Base-by-base conservation (phyloP, 768 basidiomycete genomes). In the Suillus plorans region DNA sequence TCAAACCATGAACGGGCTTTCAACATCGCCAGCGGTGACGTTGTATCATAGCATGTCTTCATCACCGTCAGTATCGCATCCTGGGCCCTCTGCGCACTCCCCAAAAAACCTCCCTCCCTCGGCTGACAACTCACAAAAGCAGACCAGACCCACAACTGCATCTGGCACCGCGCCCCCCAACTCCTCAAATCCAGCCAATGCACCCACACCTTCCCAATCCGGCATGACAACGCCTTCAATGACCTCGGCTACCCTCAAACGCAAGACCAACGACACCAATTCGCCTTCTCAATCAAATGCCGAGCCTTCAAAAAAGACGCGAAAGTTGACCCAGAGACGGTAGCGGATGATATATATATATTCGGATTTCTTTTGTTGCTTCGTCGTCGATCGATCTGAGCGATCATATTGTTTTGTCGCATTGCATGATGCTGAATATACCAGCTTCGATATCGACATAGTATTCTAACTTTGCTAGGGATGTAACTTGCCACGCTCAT, bases 111-210 rank as follows among this genome's bases (percentile, higher is more conserved):
- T 67, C 45, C 74, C 79, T 2, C 73, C 80, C 45, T 84, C 86
- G 61, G 82, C 82, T 61, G 79, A 80, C 64, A 86, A 86, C 31
- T 85, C 85, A 14, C 82, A 81, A 74, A 90, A 91, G 76, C 85
- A 86, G 76, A 82, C 84, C 71, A 89, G 89, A 72, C 82, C 82
- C 58, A 82, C 85, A 66, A 83, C 82, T 50, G 77, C 73, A 56
- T 73, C 78, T 60, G 78, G 78, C 63, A 73, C 76, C 55, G 75
- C 77, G 64, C 73, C 79, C 67, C 71, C 80, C 65, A 59, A 59
- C 58, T 42, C 58, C 25, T 59, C 41, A 42, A 59, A 42, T 59
- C 72, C 76, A 69, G 76, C 76, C 76, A 75, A 76, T 73, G 74
- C 76, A 69, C 75, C 75, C 72, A 77, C 75, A 72, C 76, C 75